Evolutionary conservation across 2,329 filamentous ascomycete genomes (phyloP).

Genomic region (Drechslerella dactyloides): DNA sequence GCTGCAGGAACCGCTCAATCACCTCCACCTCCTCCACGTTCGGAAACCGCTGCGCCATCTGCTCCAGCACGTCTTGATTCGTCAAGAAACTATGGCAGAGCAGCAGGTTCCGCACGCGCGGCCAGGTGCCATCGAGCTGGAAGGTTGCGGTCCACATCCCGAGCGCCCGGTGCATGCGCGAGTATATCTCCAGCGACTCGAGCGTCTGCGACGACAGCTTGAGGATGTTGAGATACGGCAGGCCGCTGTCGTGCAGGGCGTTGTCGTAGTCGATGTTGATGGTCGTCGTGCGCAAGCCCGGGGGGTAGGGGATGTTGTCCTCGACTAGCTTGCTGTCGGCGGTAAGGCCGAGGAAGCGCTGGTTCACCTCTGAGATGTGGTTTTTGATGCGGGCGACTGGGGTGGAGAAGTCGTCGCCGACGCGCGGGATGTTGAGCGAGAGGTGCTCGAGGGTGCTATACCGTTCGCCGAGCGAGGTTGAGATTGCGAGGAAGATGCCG

Average conservation of each 20-base stretch:
- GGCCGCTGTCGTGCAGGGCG: background rate
- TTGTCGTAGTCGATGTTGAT: background rate
- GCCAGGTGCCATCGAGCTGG: background rate
- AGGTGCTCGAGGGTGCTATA: background rate
- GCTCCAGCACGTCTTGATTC: background rate
- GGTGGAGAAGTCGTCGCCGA: background rate
- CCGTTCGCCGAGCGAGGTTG: background rate
- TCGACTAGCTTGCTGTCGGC: background rate
- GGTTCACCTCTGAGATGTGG: background rate
- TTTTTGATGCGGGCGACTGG: background rate
- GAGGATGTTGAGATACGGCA: too few relatives aligned
- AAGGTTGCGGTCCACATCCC: background rate
- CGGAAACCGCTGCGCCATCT: slow-evolving; percentile 24
- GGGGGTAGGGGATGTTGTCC: background rate
- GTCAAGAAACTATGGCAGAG: slow-evolving; percentile 11
- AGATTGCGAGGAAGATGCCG: background rate
- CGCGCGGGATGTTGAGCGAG: background rate
- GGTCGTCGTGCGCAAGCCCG: background rate
- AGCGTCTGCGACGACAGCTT: too few relatives aligned
- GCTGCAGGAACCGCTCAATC: slow-evolving; percentile 9
- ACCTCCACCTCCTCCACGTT: slow-evolving; percentile 23
- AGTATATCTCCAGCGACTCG: background rate
- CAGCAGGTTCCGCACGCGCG: background rate
- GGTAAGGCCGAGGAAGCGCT: background rate
- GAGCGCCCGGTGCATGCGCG: background rate